These are phyloP conservation scores for Ceratocystis cubensis DNA, from an alignment of 2,329 filamentous ascomycete species.

Conservation along the genomic window DNA sequence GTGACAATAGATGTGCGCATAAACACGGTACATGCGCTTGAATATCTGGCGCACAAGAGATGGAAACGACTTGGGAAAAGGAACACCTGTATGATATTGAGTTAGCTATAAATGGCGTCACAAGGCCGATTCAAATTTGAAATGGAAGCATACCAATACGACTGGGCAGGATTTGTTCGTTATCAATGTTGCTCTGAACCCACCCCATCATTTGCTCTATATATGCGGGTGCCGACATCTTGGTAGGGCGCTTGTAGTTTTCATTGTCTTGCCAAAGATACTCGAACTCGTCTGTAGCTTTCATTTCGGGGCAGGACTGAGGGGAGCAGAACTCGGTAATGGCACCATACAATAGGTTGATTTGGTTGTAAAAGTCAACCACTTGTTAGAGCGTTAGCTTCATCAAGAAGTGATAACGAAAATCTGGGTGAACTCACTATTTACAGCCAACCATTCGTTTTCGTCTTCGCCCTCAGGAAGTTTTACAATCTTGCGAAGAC, in stretches of 20 bases:
- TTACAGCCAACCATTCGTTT: slow-evolving; percentile 97
- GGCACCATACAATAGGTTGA: slow-evolving; percentile 95
- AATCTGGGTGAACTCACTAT: slow-evolving; percentile 50
- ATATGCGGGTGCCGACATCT: slow-evolving; percentile 94
- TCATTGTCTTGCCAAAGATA: slow-evolving; percentile 98
- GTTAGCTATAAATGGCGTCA: slow-evolving; percentile 20
- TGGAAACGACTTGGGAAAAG: slow-evolving; percentile 88
- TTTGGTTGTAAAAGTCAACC: slow-evolving; percentile 99
- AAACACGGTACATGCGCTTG: slow-evolving; percentile 97
- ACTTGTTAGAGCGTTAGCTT: slow-evolving; percentile 42
- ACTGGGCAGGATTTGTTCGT: slow-evolving; percentile 88
- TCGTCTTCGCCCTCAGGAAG: slow-evolving; percentile 93
- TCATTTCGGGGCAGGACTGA: slow-evolving; percentile 96
- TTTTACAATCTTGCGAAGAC: slow-evolving; percentile 89
- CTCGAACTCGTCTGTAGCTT: slow-evolving; percentile 99
- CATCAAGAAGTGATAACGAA: background rate
- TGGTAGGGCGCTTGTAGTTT: slow-evolving; percentile 88
- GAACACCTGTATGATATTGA: slow-evolving; percentile 50
- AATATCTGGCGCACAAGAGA: slow-evolving; percentile 86
- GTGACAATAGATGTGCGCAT: slow-evolving; percentile 99
- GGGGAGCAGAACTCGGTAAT: slow-evolving; percentile 99
- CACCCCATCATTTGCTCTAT: slow-evolving; percentile 96
- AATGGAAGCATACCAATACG: slow-evolving; percentile 54
- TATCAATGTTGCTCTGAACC: slow-evolving; percentile 92
- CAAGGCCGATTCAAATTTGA: background rate